Evolutionary conservation across 345 rosid species (phyloP), one percentile per base, ranked within the genome.

Genomic region (Excoecaria cochinchinensis): DNA sequence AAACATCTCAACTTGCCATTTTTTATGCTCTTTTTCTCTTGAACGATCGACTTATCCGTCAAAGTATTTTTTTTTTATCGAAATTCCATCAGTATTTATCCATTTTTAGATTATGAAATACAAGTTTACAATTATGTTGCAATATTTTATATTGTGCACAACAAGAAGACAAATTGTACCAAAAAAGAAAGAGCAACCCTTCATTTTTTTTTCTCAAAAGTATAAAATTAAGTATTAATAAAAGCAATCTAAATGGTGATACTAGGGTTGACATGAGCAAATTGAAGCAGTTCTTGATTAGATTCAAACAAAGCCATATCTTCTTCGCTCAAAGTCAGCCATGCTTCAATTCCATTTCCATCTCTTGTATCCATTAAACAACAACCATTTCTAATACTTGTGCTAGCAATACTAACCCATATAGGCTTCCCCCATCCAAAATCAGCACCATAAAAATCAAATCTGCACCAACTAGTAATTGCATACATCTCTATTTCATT

Each of bases 391-490:
- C 40, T 44, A 2, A 77, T 4, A 19, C 2, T 3, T 6, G 10
- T 13, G 3, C 38, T n/a, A 3, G 63, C 24, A 39, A 0, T 19
- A 17, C 75, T 44, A 8, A 77, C 11, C 80, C 80, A 77, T 8
- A 53, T n/a, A 6, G 75, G 80, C n/a, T 17, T 70, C 64, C 80
- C 71, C 69, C 69, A 70, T 53, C 80, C 80, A 31, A 77, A 64
- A 64, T 71, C 75, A 53, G 66, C 75, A 24, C 24, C 67, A 55
- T 71, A 71, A 0, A 63, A 13, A 0, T 56, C 70, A 53, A 39
- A 71, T 14, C 19, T 63, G 31, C 80, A 77, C 71, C 80, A 77
- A 9, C 75, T 77, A 38, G 66, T 3, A 22, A 75, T 71, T 4
- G 7, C n/a, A 64, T 53, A 77, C 16, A 38, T 42, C 24, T 71